Conservation (phyloP, 257 asterid genomes). For the Fraxinus americana region DNA sequence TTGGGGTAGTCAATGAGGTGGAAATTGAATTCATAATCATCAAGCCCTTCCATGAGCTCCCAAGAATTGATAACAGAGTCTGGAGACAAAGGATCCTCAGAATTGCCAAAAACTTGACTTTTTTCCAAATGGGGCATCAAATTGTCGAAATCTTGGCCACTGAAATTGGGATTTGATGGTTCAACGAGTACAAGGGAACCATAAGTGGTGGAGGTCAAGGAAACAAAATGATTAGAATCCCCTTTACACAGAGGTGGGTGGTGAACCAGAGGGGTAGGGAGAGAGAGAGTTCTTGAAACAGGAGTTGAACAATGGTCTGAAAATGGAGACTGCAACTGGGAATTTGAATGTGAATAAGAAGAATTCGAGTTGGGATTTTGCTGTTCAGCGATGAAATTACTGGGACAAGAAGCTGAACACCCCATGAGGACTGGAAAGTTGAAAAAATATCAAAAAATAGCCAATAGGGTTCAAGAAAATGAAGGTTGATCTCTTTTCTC, state of each 20-base stretch:
- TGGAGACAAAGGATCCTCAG: too few relatives aligned
- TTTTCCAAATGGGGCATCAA: neutral
- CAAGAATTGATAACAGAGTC: too few relatives aligned
- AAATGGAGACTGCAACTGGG: constrained; percentile 8
- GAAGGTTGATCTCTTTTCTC: constrained; percentile 23
- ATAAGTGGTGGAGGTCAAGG: constrained; percentile 47
- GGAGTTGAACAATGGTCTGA: constrained; percentile 24
- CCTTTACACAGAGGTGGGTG: constrained; percentile 50
- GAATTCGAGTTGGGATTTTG: constrained; percentile 48
- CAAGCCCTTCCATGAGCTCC: too few relatives aligned
- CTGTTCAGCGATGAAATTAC: constrained; percentile 46
- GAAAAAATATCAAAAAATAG: neutral
- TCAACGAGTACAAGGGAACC: constrained; percentile 41
- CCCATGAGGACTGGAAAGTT: constrained; percentile 44
- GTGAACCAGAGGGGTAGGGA: constrained; percentile 36
- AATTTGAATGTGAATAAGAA: constrained; percentile 46
- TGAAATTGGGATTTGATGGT: constrained; percentile 21
- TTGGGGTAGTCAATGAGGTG: constrained; percentile 28
- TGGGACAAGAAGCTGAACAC: constrained; percentile 69
- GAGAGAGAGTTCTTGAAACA: constrained; percentile 36
- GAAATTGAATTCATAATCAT: constrained; percentile 32
- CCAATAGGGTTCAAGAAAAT: constrained; percentile 15
- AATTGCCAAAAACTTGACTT: too few relatives aligned
- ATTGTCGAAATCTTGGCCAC: constrained; percentile 6
- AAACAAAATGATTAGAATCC: constrained; percentile 48